Evolutionary conservation across 805 yeast species (phyloP), one percentile per base, ranked within the genome.

Genomic region (Saturnispora bothae): DNA sequence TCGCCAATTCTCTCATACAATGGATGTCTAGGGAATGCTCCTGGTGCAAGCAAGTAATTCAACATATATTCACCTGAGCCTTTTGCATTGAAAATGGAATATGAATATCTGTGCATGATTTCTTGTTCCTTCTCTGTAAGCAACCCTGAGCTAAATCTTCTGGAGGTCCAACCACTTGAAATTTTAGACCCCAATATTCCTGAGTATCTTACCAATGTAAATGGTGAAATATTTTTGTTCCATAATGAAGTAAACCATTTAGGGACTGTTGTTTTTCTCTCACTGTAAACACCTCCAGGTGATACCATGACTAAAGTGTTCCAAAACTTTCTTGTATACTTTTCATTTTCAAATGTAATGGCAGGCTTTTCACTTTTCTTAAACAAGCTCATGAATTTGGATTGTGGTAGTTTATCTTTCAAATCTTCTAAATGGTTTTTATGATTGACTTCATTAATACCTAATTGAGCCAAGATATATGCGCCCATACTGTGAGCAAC

Each of bases 21-120:
- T 1, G 97, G 94, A 48, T 70, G 62, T 44, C 96, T 65, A 1
- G 96, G 94, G 34, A 75, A 73, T 0, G 95, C 97, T 3, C 97
- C 98, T 5, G 96, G 94, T 0, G 84, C 88, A 18, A 89, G 61
- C 15, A 86, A 64, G 52, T 80, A 82, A 47, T 84, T 82, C 46
- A 92, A 64, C 66, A 89, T 78, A 55, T 89, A 89, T 60, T 89
- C 98, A 5, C 97, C 97, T 0, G 94, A 83, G 0, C 98, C 98
- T 3, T 68, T 73, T 6, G 83, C 79, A 46, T 78, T 83, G 65
- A 92, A 92, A 10, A 88, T 83, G 4, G 78, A 73, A 57, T 89
- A 88, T 0, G 89, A 65, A 55, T 92, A 92, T 46, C 67, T 65
- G 52, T 92, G 97, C 46, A 89, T 61, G 5, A 73, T 63, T 17